Conservation (phyloP, 345 rosid species). For the Lepidium didymum region DNA sequence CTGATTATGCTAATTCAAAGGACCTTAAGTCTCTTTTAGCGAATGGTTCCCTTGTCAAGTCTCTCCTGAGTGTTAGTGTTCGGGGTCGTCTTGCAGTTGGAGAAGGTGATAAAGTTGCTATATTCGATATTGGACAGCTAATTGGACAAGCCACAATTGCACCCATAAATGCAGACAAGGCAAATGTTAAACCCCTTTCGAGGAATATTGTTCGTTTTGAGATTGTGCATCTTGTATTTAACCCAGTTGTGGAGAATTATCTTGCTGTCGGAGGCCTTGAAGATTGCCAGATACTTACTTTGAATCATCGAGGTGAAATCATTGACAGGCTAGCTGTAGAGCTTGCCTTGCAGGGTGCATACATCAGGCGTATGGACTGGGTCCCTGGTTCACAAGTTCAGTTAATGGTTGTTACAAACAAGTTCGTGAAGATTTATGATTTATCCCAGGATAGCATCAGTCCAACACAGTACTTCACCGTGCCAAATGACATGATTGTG, state of each 20-base stretch:
- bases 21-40: constrained; percentile 84
- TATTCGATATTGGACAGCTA: constrained; percentile 88
- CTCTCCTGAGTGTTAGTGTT: constrained; percentile 83
- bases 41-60: constrained; percentile 86
- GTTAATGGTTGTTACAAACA: constrained; percentile 79
- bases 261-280: constrained; percentile 98
- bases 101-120: constrained; percentile 98
- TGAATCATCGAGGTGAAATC: constrained; percentile 95
- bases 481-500: constrained; percentile 73
- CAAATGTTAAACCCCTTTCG: constrained; percentile 91
- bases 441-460: constrained; percentile 93
- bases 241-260: constrained; percentile 73
- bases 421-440: constrained; percentile 91
- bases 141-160: constrained; percentile 87
- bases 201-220: constrained; percentile 94
- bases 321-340: constrained; percentile 93
- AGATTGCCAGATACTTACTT: constrained; percentile 89
- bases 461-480: constrained; percentile 86
- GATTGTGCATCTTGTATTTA: constrained; percentile 86
- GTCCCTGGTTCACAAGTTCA: constrained; percentile 96
- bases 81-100: constrained; percentile 99
- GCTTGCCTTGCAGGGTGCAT: constrained; percentile 94
- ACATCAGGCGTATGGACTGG: constrained; percentile 85
- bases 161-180: constrained; percentile 92
- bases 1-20: constrained; percentile 89